Evolutionary conservation across 1,284 basidiomycete genomes (phyloP), one percentile per base, ranked within the genome.

Genomic region (Cutaneotrichosporon mucoides): DNA sequence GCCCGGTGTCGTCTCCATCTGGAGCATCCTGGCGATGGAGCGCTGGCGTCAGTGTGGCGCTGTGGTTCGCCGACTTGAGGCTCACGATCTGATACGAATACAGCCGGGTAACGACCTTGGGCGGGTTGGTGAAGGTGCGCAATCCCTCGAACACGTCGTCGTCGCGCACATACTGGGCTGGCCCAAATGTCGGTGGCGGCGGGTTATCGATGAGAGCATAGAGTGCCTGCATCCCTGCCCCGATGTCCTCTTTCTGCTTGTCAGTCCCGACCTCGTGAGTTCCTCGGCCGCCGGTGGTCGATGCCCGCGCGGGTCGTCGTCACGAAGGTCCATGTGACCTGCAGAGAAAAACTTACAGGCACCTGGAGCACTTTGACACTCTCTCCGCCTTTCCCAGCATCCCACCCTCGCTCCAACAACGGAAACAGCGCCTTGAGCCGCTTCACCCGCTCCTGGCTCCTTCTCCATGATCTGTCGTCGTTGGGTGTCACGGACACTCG

Each of bases 61-160:
- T 38, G 4, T 10, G 42, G 24, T 34, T 5, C 4, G 8, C 24
- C 11, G 15, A 12, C 24, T 24, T 24, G 24, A 24, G 24, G 61
- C 73, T 60, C 44, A 77, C 74, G 13, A 72, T 63, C 57, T 77
- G 75, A 57, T 77, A 77, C 37, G 53, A 57, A 50, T 75, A 71
- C 53, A 76, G 44, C 8, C 53, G 44, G 1, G 72, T 73, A 34
- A 53, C 59, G n/a, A 76, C 56, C 1, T 72, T 70, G 8, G 53
- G 49, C 0, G 69, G 71, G 49, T 71, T 68, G 51, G 69, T 68
- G 36, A 66, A 68, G 3, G 44, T 51, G n/a, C 49, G 43, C 12
- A 75, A 49, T 6, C 64, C 43, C 2, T 51, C 45, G 9, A 67
- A 60, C 1, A 70, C 59, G 36, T 73, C 71, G 15, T 63, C 40